These are phyloP conservation scores for Cystobasidium ongulense DNA, from an alignment of 768 basidiomycete species.

Conservation along the genomic window DNA sequence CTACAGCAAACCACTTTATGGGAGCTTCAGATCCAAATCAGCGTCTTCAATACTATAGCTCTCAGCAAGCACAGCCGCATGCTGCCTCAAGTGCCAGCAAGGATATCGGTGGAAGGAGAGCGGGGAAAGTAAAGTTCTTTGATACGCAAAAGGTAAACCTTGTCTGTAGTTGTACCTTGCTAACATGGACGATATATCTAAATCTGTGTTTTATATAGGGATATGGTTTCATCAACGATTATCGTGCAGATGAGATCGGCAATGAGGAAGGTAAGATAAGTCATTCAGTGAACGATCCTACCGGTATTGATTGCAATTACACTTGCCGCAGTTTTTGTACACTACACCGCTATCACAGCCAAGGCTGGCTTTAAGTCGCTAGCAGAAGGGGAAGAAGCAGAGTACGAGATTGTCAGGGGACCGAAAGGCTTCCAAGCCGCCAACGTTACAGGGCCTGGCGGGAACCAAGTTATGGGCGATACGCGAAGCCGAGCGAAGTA, in stretches of 20 bases:
- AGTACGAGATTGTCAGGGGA: constrained; percentile 41
- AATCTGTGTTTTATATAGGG: constrained; percentile 32
- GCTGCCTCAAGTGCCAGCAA: not conserved
- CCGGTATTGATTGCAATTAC: not conserved
- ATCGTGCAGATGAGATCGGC: constrained; percentile 40
- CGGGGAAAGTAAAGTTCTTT: constrained; percentile 31
- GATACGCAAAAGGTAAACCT: constrained; percentile 30
- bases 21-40: not conserved
- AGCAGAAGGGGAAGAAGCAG: constrained; percentile 40
- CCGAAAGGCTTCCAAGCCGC: constrained; percentile 42
- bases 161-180: not conserved
- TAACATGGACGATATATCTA: not conserved
- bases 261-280: constrained; percentile 39
- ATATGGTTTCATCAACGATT: constrained; percentile 42
- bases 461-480: constrained; percentile 21
- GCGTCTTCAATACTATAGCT: constrained; percentile 19
- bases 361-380: constrained; percentile 41
- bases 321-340: constrained; percentile 38
- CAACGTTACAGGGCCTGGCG: constrained; percentile 41
- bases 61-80: constrained; percentile 14
- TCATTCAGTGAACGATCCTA: not conserved
- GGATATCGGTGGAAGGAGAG: constrained; percentile 5
- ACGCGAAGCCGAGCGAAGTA: not conserved
- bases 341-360: constrained; percentile 41
- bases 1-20: not conserved